phyloP scores from a whole-genome alignment of 2,329 filamentous ascomycete species.

The Fusarium sp. region DNA sequence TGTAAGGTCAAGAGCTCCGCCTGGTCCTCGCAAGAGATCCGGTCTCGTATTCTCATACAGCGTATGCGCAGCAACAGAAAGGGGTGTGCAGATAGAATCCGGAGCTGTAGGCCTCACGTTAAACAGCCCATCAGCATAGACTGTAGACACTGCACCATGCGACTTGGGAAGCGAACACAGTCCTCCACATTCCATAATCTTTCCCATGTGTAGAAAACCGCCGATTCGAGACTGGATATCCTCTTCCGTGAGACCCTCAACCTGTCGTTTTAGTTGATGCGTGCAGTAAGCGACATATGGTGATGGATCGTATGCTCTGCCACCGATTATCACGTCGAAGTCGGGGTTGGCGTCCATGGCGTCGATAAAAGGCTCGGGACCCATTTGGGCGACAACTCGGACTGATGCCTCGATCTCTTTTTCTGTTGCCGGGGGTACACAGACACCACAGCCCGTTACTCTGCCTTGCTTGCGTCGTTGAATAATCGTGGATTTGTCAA shows the following conservation, averaged over 20 bases:
- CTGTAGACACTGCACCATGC: slow-evolving; percentile 53
- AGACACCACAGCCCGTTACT: slow-evolving; percentile 53
- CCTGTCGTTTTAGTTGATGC: slow-evolving; percentile 23
- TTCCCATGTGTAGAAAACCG: slow-evolving; percentile 62
- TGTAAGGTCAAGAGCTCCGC: slow-evolving; percentile 58
- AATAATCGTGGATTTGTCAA: slow-evolving; percentile 50
- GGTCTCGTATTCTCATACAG: slow-evolving; percentile 67
- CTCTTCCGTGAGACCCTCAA: neutral
- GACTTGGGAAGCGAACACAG: slow-evolving; percentile 61
- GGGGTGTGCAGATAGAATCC: slow-evolving; percentile 56
- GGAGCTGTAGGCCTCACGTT: slow-evolving; percentile 58
- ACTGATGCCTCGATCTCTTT: slow-evolving; percentile 52
- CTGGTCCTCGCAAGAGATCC: slow-evolving; percentile 62
- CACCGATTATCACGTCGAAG: slow-evolving; percentile 61
- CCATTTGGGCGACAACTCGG: slow-evolving; percentile 59
- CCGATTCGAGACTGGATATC: slow-evolving; percentile 41
- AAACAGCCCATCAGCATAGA: slow-evolving; percentile 57
- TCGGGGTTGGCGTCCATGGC: slow-evolving; percentile 56
- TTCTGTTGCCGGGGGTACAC: slow-evolving; percentile 54
- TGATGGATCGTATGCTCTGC: slow-evolving; percentile 56
- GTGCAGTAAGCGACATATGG: slow-evolving; percentile 53
- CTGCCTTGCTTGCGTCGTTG: slow-evolving; percentile 45
- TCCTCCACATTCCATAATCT: slow-evolving; percentile 66
- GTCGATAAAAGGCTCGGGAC: slow-evolving; percentile 57
- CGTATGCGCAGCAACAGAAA: slow-evolving; percentile 64